Evolutionary conservation across 768 basidiomycete species (phyloP).

Genomic region (Porphyrellus cyaneotinctus): DNA sequence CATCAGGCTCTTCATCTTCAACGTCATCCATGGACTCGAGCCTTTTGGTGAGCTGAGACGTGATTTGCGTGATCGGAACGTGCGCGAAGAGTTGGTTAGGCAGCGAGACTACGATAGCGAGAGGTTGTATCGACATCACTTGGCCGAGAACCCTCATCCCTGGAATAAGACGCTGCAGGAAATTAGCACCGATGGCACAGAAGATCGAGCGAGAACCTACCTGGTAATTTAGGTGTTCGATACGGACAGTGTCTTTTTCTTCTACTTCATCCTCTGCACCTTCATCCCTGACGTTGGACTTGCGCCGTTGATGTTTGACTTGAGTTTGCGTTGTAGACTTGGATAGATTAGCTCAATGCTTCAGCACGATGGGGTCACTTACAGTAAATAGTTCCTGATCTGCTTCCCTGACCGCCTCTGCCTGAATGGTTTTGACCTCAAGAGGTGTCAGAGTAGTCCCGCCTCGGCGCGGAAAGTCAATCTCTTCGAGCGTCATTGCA

Average conservation of each 20-base stretch:
- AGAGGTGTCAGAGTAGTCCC: conserved; percentile 84
- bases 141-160: conserved; percentile 91
- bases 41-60: conserved; percentile 66
- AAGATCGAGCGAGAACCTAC: conserved; percentile 34
- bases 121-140: conserved; percentile 79
- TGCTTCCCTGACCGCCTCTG: conserved; percentile 83
- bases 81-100: conserved; percentile 94
- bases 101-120: conserved; percentile 89
- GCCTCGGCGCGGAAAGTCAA: conserved; percentile 95
- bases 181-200: conserved; percentile 5
- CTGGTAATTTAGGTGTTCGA: conserved; percentile 94
- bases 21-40: conserved; percentile 62
- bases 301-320: conserved; percentile 43
- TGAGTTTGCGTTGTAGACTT: conserved; percentile 41
- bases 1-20: conserved; percentile 42
- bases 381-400: conserved; percentile 76
- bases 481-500: conserved; percentile 56
- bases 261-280: conserved; percentile 28
- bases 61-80: conserved; percentile 91
- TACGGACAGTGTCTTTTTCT: conserved; percentile 53
- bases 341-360: conserved; percentile 23
- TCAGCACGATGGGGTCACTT: conserved; percentile 15
- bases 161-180: conserved; percentile 59
- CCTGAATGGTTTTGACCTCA: conserved; percentile 81
- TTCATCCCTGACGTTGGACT: conserved; percentile 39